phyloP scores from a whole-genome alignment of 2,329 filamentous ascomycete species.

The Furcasterigmium sp. region DNA sequence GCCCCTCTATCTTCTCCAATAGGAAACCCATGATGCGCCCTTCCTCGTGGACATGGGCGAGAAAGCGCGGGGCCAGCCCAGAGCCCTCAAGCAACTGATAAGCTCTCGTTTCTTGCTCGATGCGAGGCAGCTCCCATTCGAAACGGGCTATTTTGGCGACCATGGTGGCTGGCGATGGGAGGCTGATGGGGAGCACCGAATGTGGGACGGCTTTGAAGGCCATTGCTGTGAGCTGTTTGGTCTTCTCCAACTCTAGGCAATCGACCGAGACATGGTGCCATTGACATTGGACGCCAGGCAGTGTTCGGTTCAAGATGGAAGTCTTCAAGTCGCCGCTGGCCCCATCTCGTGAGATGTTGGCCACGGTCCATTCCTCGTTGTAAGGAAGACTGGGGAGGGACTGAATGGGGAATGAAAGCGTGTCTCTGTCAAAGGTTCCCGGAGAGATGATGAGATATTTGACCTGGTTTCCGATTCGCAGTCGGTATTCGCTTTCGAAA shows the following conservation, averaged over 20 bases:
- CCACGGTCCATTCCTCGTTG: too few relatives aligned
- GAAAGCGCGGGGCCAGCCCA: slow-evolving; percentile 26
- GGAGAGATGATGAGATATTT: too few relatives aligned
- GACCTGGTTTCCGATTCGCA: too few relatives aligned
- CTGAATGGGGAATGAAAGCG: too few relatives aligned
- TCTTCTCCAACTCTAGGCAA: slow-evolving; percentile 19
- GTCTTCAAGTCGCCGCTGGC: too few relatives aligned
- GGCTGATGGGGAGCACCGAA: slow-evolving; percentile 10
- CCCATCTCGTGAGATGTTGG: too few relatives aligned
- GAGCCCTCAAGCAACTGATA: slow-evolving; percentile 20
- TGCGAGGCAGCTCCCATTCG: slow-evolving; percentile 24
- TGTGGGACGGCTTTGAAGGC: slow-evolving; percentile 18
- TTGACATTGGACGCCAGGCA: too few relatives aligned
- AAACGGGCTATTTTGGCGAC: slow-evolving; percentile 27
- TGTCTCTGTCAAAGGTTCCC: too few relatives aligned
- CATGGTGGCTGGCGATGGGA: slow-evolving; percentile 5
- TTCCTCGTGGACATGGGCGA: slow-evolving; percentile 27
- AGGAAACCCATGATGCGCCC: slow-evolving; percentile 28
- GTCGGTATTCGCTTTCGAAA: too few relatives aligned
- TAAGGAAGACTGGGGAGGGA: too few relatives aligned
- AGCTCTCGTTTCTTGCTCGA: slow-evolving; percentile 24
- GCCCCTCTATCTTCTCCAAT: slow-evolving; percentile 23
- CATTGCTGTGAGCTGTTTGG: slow-evolving; percentile 17
- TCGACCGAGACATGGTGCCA: slow-evolving; percentile 19
- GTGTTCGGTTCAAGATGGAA: too few relatives aligned